Evolutionary conservation across 768 basidiomycete genomes (phyloP).

Genomic region (Rhodotorula paludigena): DNA sequence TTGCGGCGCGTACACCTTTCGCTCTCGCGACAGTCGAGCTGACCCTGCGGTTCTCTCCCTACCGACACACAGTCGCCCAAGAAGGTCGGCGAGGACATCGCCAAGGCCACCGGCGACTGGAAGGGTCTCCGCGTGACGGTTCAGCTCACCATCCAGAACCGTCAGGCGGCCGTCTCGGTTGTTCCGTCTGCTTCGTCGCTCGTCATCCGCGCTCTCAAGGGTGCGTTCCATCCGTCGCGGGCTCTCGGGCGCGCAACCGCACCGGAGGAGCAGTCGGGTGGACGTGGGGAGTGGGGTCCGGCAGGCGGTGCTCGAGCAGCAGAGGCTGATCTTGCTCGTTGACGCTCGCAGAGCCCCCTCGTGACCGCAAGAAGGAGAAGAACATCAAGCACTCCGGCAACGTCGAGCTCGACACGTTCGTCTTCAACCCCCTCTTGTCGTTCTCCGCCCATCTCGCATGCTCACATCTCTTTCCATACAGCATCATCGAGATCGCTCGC

Average conservation of each 20-base stretch:
- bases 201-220: conserved; percentile 96
- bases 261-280: no score
- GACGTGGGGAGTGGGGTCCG: no score
- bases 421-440: not conserved
- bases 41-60: not conserved
- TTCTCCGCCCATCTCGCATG: not conserved
- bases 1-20: not conserved
- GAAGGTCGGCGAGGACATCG: conserved; percentile 99
- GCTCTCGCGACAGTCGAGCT: not conserved
- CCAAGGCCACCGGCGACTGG: conserved; percentile 96
- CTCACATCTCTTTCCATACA: not conserved
- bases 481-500: conserved; percentile 86
- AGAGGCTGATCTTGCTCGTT: no score
- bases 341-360: conserved; percentile 93
- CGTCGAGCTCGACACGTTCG: conserved; percentile 57
- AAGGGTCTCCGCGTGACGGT: conserved; percentile 99
- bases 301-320: not conserved
- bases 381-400: conserved; percentile 99
- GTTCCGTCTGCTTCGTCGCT: conserved; percentile 96
- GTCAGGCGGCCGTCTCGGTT: conserved; percentile 93
- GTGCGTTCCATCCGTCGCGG: conserved; percentile 51
- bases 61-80: conserved; percentile 74
- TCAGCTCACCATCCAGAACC: conserved; percentile 98
- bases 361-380: conserved; percentile 99
- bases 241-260: no score